Percentiles rank a stretch among this genome's conserved stretches.
These are phyloP conservation scores for Kazachstania africana DNA, from an alignment of 805 yeast genomes.

Conservation along the genomic window DNA sequence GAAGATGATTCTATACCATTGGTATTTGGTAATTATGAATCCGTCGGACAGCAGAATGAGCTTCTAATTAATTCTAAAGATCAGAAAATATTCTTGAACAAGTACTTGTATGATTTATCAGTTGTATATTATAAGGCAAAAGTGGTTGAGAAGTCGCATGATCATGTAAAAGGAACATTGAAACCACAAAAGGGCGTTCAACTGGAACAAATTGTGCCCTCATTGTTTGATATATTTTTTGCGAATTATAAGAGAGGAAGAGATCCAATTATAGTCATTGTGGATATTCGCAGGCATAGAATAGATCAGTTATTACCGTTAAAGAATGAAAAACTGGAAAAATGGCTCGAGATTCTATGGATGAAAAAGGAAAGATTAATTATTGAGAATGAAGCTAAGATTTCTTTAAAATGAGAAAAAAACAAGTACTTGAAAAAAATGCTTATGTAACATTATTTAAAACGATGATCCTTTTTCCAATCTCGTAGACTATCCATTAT, in stretches of 20 bases:
- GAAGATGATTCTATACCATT: background rate
- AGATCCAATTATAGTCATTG: conserved; percentile 28
- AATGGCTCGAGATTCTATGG: conserved; percentile 74
- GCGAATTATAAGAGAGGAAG: background rate
- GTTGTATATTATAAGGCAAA: conserved; percentile 29
- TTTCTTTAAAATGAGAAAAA: conserved; percentile 13
- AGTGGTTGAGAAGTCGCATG: conserved; percentile 10
- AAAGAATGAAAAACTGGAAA: conserved; percentile 47
- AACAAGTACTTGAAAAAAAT: no score
- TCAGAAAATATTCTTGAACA: conserved; percentile 4
- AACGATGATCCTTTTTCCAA: no score
- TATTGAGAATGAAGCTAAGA: conserved; percentile 28
- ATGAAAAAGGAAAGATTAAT: conserved; percentile 48
- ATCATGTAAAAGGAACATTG: conserved; percentile 14
- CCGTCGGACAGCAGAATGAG: no score
- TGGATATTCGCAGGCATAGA: conserved; percentile 36
- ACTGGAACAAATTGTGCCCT: conserved; percentile 24
- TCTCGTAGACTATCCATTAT: no score
- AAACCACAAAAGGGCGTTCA: conserved; percentile 15
- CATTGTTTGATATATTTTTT: conserved; percentile 17
- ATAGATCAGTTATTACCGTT: conserved; percentile 37
- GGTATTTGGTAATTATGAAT: no score
- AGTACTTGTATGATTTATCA: conserved; percentile 25
- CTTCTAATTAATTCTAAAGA: background rate
- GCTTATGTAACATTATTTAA: no score